Evolutionary conservation across 2,329 filamentous ascomycete genomes (phyloP).

Genomic region (Neodidymelliopsis sp.): DNA sequence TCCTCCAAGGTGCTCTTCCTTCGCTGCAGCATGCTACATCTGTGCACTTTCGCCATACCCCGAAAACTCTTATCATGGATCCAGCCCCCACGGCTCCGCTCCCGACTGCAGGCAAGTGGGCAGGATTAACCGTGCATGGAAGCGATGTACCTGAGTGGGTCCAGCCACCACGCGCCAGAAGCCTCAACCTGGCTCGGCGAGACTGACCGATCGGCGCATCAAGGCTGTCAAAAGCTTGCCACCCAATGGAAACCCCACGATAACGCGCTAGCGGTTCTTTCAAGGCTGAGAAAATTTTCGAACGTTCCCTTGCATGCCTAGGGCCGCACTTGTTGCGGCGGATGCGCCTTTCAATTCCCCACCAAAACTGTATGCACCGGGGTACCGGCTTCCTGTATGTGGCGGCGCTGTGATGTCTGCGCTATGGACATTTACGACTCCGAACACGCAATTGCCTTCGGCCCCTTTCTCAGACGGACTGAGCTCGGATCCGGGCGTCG

Average conservation of each 20-base stretch:
- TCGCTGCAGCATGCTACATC: conserved; percentile 1
- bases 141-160: conserved; percentile 20
- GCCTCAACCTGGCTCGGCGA: conserved; percentile 22
- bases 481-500: conserved; percentile 17
- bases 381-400: conserved; percentile 16
- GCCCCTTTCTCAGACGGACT: conserved; percentile 15
- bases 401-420: conserved; percentile 13
- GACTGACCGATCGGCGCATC: conserved; percentile 10
- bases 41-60: conserved; percentile 7
- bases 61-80: conserved; percentile 20
- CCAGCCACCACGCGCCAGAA: conserved; percentile 19
- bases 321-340: conserved; percentile 10
- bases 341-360: conserved; percentile 13
- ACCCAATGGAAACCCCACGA: conserved; percentile 18
- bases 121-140: conserved; percentile 21
- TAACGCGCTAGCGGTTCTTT: conserved; percentile 15
- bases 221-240: conserved; percentile 3
- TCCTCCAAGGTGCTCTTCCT: conserved; percentile 3
- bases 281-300: conserved; percentile 18
- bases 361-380: conserved; percentile 10
- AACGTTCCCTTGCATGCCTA: conserved; percentile 16
- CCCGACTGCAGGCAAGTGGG: conserved; percentile 17
- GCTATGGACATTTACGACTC: conserved; percentile 14
- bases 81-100: conserved; percentile 21
- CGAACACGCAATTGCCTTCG: conserved; percentile 12